A percentile compares a stretch with the other conserved stretches of the same genome.
Evolutionary conservation across 768 basidiomycete species (phyloP).

Genomic region (Filobasidium floriforme): DNA sequence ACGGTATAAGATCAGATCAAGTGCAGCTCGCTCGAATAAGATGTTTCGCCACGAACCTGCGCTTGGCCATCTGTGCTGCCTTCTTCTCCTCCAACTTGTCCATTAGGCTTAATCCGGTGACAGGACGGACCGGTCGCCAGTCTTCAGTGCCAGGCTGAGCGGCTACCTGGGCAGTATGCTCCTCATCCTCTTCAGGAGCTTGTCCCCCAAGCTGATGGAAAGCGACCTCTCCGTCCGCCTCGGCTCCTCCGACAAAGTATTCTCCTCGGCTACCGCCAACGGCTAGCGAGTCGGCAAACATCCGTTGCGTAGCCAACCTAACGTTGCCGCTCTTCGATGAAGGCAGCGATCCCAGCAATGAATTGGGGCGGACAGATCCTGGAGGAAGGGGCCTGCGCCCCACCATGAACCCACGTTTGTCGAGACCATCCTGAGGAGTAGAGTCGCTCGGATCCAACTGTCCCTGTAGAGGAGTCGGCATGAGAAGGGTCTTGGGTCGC

Average conservation of each 20-base stretch:
- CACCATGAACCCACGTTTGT: slow-evolving; percentile 53
- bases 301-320: slow-evolving; percentile 57
- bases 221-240: slow-evolving; percentile 60
- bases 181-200: slow-evolving; percentile 50
- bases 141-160: slow-evolving; percentile 30
- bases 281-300: slow-evolving; percentile 71
- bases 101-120: slow-evolving; percentile 58
- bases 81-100: slow-evolving; percentile 82
- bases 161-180: slow-evolving; percentile 17
- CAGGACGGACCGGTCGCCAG: slow-evolving; percentile 16
- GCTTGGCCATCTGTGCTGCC: slow-evolving; percentile 68
- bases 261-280: slow-evolving; percentile 65
- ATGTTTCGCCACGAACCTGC: slow-evolving; percentile 55
- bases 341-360: slow-evolving; percentile 54
- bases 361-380: slow-evolving; percentile 54
- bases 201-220: slow-evolving; percentile 15
- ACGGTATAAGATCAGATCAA: neutral
- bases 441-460: slow-evolving; percentile 44
- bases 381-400: slow-evolving; percentile 74
- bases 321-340: slow-evolving; percentile 46
- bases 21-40: too few species aligned
- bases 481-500: slow-evolving; percentile 83
- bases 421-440: slow-evolving; percentile 49
- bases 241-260: slow-evolving; percentile 62
- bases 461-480: slow-evolving; percentile 79